Base-by-base conservation (phyloP, 306 rosid genomes). In the Corylus avellana region DNA sequence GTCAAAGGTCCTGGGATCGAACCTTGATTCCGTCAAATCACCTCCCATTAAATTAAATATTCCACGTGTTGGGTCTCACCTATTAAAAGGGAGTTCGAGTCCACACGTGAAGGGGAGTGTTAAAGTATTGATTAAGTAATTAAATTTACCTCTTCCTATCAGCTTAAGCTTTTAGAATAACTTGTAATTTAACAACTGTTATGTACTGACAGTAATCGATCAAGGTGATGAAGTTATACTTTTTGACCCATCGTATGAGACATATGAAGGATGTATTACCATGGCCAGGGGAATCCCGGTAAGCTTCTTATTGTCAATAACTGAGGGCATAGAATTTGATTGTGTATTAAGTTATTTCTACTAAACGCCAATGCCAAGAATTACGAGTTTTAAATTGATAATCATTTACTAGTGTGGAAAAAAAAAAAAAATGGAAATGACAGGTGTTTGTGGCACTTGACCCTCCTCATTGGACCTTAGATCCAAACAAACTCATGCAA, bases 241-340 rank as follows among this genome's bases (percentile, higher is more conserved):
- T 20, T 94, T 92, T 62, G 91, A 92, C 79, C 97, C 97, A 35
- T 85, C 88, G 0, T 92, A 80, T 70, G 97, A 92, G 79, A 84
- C 93, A 8, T 91, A 94, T 53, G 91, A 84, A 82, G 92, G 78
- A 56, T 84, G 90, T 61, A 63, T 94, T 74, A 70, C 84, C 74
- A 72, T 94, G 81, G 96, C 93, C 0, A 91, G 98, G 44, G 98
- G 98, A 74, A 76, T 91, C 62, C 93, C 97, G 4, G 97, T 91
- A 89, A 86, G 92, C 46, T 59, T 82, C 64, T 61, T 55, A 10
- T 77, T 75, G 3, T 69, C 75, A 8, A 66, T 49, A 46, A 14
- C 58, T 59, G 20, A 64, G 56, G 48, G 35, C 72, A 12, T 82
- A 55, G 35, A 75, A 44, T 48, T 55, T 17, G 80, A 10, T 44